Evolutionary conservation across 2,329 filamentous ascomycete genomes (phyloP).

Genomic region (Periconia macrospinosa): DNA sequence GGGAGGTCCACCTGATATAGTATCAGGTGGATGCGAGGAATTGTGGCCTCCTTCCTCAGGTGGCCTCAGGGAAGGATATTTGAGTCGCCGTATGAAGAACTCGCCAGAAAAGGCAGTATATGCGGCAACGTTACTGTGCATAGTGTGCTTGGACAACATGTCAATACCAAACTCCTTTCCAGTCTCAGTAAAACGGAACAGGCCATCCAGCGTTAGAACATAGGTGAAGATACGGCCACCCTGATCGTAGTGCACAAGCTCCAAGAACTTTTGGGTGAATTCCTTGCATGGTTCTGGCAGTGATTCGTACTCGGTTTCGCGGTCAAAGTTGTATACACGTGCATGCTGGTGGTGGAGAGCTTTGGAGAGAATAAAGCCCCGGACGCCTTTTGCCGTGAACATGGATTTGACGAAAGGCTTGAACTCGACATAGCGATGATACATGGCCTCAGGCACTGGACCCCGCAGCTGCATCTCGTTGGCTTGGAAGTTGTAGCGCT

Average conservation of each 20-base stretch:
- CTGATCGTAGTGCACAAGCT: slow-evolving; percentile 82
- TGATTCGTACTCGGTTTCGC: slow-evolving; percentile 70
- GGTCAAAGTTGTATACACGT: slow-evolving; percentile 86
- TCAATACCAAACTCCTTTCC: slow-evolving; percentile 96
- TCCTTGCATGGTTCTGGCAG: slow-evolving; percentile 69
- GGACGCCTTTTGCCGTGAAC: slow-evolving; percentile 77
- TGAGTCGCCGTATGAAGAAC: slow-evolving; percentile 80
- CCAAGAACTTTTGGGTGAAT: slow-evolving; percentile 78
- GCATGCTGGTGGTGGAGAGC: slow-evolving; percentile 88
- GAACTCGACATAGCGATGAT: slow-evolving; percentile 93
- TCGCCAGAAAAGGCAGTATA: slow-evolving; percentile 93
- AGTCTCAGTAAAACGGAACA: slow-evolving; percentile 91
- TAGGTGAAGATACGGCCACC: slow-evolving; percentile 90
- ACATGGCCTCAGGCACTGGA: slow-evolving; percentile 76
- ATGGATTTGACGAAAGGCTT: slow-evolving; percentile 86
- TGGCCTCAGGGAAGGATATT: slow-evolving; percentile 43
- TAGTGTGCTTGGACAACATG: slow-evolving; percentile 90
- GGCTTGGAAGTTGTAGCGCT: slow-evolving; percentile 89
- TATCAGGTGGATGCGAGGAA: slow-evolving; percentile 55
- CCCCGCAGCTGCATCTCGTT: slow-evolving; percentile 87
- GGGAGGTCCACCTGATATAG: slow-evolving; percentile 52
- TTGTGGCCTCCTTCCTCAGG: slow-evolving; percentile 37
- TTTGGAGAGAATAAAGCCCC: slow-evolving; percentile 78
- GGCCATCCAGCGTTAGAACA: slow-evolving; percentile 81
- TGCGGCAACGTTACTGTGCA: slow-evolving; percentile 90